Evolutionary conservation across 345 rosid species (phyloP).

Genomic region (Syzygium aqueum): DNA sequence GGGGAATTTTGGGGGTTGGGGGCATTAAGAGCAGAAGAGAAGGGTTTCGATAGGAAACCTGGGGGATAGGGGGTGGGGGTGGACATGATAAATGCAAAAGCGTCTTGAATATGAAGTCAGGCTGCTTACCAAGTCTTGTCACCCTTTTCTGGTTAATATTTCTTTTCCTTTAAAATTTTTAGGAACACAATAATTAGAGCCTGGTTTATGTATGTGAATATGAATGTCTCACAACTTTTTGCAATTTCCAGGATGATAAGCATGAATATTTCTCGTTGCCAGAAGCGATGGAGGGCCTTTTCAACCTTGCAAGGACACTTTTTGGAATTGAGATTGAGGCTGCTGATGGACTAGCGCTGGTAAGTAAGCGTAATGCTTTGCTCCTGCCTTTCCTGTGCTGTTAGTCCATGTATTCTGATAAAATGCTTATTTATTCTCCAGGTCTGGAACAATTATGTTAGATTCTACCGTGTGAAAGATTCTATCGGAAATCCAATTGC

Average conservation of each 20-base stretch:
- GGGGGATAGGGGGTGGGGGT: neutral
- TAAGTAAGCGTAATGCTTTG: conserved; percentile 15
- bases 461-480: conserved; percentile 71
- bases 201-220: neutral
- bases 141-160: too few species aligned
- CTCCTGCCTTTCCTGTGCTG: neutral
- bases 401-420: neutral
- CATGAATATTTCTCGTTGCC: conserved; percentile 70
- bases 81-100: neutral
- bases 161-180: too few species aligned
- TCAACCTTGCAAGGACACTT: conserved; percentile 53
- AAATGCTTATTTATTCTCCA: conserved; percentile 16
- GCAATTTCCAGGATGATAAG: conserved; percentile 63
- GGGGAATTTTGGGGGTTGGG: neutral
- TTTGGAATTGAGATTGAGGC: conserved; percentile 64
- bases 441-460: conserved; percentile 85
- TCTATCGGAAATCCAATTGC: conserved; percentile 68
- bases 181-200: neutral
- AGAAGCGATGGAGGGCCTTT: conserved; percentile 79
- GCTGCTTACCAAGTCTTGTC: too few species aligned
- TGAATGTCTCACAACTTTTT: neutral
- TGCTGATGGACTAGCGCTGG: conserved; percentile 88
- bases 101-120: too few species aligned
- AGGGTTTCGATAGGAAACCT: neutral
- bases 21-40: neutral